Conservation (phyloP, 179 eudicot species). For the Beta macrorhiza region DNA sequence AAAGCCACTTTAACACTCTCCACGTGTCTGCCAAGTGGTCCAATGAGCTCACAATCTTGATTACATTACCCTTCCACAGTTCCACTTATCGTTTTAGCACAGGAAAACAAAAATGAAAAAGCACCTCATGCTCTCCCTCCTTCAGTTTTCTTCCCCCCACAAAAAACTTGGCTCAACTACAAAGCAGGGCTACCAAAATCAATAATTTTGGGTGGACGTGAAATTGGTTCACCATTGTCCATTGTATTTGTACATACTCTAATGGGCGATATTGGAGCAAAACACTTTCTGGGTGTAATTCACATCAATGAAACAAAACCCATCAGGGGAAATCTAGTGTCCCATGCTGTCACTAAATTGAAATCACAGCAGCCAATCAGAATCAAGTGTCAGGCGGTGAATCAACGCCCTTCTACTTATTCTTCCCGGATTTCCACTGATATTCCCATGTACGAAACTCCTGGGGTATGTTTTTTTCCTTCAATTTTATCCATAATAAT, state of each 20-base stretch:
- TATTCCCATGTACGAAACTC: conserved; percentile 66
- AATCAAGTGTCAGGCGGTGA: conserved; percentile 32
- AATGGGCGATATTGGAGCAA: not conserved
- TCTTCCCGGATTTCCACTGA: conserved; percentile 66
- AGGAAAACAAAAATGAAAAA: too few relatives aligned
- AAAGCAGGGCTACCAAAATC: too few relatives aligned
- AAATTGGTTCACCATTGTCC: too few relatives aligned
- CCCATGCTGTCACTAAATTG: conserved; percentile 14
- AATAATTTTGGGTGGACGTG: too few relatives aligned
- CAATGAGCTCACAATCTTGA: not conserved
- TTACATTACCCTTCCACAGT: not conserved
- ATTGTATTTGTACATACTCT: not conserved
- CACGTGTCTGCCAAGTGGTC: not conserved
- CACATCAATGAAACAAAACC: not conserved
- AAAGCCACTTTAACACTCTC: not conserved
- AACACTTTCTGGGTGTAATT: not conserved
- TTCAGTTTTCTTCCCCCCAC: too few relatives aligned
- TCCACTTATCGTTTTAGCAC: not conserved
- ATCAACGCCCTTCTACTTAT: conserved; percentile 49
- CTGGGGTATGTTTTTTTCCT: conserved; percentile 42
- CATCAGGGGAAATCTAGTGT: not conserved
- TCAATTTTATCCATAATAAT: not conserved
- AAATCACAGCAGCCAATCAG: conserved; percentile 23
- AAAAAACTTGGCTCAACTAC: too few relatives aligned
- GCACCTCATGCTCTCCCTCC: too few relatives aligned